Evolutionary conservation across 2,329 filamentous ascomycete species (phyloP).

Genomic region (Parastagonospora avenae): DNA sequence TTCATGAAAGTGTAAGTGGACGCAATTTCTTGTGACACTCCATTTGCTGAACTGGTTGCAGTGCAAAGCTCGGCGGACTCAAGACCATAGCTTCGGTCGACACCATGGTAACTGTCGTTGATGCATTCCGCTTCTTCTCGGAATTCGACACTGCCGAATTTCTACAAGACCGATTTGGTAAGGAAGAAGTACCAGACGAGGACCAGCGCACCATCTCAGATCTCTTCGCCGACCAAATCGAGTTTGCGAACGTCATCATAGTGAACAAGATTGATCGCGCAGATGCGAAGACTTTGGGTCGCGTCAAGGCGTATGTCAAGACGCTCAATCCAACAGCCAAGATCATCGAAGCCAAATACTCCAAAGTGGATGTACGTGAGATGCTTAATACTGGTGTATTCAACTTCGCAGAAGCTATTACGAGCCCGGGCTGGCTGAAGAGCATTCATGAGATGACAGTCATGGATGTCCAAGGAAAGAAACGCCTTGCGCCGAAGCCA

Average conservation of each 20-base stretch:
- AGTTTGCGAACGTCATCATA: constrained; percentile 75
- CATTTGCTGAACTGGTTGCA: constrained; percentile 11
- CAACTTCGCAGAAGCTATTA: constrained; percentile 66
- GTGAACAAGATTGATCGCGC: constrained; percentile 74
- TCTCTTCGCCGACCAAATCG: constrained; percentile 77
- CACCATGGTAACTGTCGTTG: constrained; percentile 74
- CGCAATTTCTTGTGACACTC: not conserved
- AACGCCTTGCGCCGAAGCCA: constrained; percentile 67
- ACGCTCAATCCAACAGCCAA: constrained; percentile 71
- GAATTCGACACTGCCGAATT: constrained; percentile 75
- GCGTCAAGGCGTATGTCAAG: constrained; percentile 60
- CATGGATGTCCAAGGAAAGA: constrained; percentile 60
- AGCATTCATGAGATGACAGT: constrained; percentile 72
- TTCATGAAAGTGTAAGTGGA: constrained; percentile 53
- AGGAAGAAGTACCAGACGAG: constrained; percentile 63
- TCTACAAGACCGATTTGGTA: constrained; percentile 64
- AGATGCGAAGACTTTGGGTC: constrained; percentile 49
- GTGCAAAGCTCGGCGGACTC: constrained; percentile 60
- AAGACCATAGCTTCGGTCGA: constrained; percentile 70
- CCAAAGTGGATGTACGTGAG: constrained; percentile 64
- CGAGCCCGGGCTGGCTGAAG: constrained; percentile 71
- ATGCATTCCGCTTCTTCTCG: constrained; percentile 73
- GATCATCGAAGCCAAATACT: constrained; percentile 64
- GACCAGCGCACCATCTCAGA: constrained; percentile 77
- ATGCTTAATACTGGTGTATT: constrained; percentile 71